Base-by-base conservation (phyloP, 164 flowering plant species). In the Tetrastigma voinierianum region DNA sequence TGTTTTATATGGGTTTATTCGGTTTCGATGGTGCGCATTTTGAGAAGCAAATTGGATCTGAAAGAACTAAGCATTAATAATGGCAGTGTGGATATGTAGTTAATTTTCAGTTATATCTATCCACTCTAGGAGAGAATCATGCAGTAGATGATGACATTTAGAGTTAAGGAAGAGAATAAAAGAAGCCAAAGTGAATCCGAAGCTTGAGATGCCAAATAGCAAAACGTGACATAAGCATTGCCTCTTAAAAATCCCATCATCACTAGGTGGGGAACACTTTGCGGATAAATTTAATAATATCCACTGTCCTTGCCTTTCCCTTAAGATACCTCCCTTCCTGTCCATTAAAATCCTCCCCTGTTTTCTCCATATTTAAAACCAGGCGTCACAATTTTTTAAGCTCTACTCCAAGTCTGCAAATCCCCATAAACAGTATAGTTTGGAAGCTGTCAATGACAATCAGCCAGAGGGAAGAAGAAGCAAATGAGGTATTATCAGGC, bases 151-250 rank as follows among this genome's bases (percentile, higher is more conserved):
- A 32, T 32, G 40, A 0, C 40, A 32, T 32, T 32, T 32, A 32
- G 40, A 32, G 40, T 4, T 7, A 32, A 32, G 40, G 40, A 32
- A 32, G 40, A 32, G 40, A 32, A 32, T 32, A 32, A 32, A 32
- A 32, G 6, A 7, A 32, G 45, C 49, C n/a, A n/a, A n/a, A 21
- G 46, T 62, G 72, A 74, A 70, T 70, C 77, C 59, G 19, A 63
- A 75, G 75, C 78, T 69, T 76, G 75, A 57, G 78, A 55, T 65
- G 67, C 53, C 68, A n/a, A 76, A 71, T 72, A 81, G 73, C 72
- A 57, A 53, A 58, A 47, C 57, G 70, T 80, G 86, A 82, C 75
- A 77, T 69, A 77, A 76, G 82, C 86, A 72, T 67, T 76, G 67
- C 59, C 67, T 76, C 72, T 62, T 63, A 57, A 62, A 19, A 67